A percentile compares a stretch with the other conserved stretches of the same genome.
phyloP scores from a whole-genome alignment of 1,284 basidiomycete species.

The Filobasidium uniguttulatum region DNA sequence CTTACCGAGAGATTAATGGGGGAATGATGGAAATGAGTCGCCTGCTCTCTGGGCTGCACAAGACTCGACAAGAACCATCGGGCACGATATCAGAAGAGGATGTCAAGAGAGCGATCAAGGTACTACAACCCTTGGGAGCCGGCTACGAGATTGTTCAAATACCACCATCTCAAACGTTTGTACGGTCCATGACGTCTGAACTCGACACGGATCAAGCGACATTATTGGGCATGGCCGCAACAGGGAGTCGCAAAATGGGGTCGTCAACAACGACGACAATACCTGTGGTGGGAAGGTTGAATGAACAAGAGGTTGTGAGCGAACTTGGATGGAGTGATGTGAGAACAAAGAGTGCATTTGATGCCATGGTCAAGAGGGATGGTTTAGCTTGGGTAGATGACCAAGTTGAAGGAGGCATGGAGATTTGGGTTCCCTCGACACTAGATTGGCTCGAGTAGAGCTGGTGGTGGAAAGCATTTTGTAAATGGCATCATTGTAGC shows the following conservation, averaged over 20 bases:
- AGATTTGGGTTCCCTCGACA: constrained; percentile 71
- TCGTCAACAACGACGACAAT: too few relatives aligned
- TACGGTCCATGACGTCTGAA: constrained; percentile 42
- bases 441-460: constrained; percentile 66
- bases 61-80: constrained; percentile 46
- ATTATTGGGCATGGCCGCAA: constrained; percentile 58
- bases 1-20: constrained; percentile 73
- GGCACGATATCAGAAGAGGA: constrained; percentile 59
- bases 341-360: constrained; percentile 60
- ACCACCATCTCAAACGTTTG: constrained; percentile 33
- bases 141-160: constrained; percentile 75
- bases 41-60: constrained; percentile 61
- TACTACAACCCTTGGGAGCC: constrained; percentile 70
- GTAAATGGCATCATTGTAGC: too few relatives aligned
- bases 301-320: constrained; percentile 46
- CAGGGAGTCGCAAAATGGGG: too few relatives aligned
- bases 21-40: constrained; percentile 83
- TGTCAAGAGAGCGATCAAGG: constrained; percentile 69
- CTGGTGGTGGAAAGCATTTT: too few relatives aligned
- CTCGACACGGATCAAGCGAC: constrained; percentile 68
- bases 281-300: constrained; percentile 55
- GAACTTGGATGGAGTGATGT: constrained; percentile 62
- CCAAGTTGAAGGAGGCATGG: constrained; percentile 53
- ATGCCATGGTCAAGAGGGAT: constrained; percentile 78
- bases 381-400: constrained; percentile 91